Evolutionary conservation across 352 stramenopile species (phyloP).

Genomic region (Thalassiosira hispida): DNA sequence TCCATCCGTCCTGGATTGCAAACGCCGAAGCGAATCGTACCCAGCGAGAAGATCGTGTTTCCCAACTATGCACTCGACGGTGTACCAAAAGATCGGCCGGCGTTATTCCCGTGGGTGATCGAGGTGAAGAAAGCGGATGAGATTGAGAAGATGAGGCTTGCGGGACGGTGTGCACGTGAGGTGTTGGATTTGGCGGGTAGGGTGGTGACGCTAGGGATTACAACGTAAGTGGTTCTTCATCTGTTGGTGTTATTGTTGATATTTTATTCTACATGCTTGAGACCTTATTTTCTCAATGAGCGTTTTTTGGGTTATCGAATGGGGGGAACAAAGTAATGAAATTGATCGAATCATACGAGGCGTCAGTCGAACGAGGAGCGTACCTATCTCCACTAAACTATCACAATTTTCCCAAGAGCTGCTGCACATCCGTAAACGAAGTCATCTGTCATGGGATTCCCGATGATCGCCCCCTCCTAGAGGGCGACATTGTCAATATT

Average conservation of each 20-base stretch:
- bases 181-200: conserved; percentile 93
- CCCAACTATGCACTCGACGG: conserved; percentile 77
- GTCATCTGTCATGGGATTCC: conserved; percentile 98
- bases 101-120: conserved; percentile 81
- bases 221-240: conserved; percentile 69
- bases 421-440: conserved; percentile 91
- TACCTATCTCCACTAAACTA: conserved; percentile 99
- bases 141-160: conserved; percentile 93
- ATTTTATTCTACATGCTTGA: not conserved
- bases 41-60: conserved; percentile 46
- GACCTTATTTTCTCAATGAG: not conserved
- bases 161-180: conserved; percentile 87
- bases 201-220: conserved; percentile 90
- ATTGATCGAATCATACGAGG: conserved; percentile 97
- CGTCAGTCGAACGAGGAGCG: conserved; percentile 75
- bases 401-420: conserved; percentile 87
- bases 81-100: conserved; percentile 36
- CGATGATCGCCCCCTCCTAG: conserved; percentile 90
- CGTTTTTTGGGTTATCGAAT: too few species aligned
- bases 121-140: conserved; percentile 92
- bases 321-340: too few species aligned
- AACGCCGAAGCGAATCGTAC: conserved; percentile 65
- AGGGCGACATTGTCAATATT: conserved; percentile 98
- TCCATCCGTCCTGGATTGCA: conserved; percentile 68
- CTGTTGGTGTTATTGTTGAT: not conserved